A percentile compares a stretch with the other conserved stretches of the same genome.
These are phyloP conservation scores for Colletotrichum caudatum DNA, from an alignment of 2,329 filamentous ascomycete genomes.

Conservation along the genomic window DNA sequence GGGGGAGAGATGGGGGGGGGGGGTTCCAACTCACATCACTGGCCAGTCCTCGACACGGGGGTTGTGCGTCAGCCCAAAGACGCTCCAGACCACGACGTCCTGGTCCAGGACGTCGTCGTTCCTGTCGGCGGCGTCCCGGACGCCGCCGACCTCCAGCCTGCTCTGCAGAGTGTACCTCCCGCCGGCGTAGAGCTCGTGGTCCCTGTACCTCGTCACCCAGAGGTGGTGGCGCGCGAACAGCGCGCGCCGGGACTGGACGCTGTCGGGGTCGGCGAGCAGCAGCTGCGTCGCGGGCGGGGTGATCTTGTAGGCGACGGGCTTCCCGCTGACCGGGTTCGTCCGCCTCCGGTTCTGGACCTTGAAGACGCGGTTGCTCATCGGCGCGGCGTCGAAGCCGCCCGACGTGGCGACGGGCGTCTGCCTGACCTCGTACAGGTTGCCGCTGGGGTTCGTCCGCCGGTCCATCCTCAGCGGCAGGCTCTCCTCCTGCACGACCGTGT, in stretches of 20 bases:
- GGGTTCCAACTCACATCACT: slow-evolving; percentile 61
- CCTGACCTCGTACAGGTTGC: slow-evolving; percentile 57
- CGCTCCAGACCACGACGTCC: slow-evolving; percentile 61
- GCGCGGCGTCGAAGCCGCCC: slow-evolving; percentile 57
- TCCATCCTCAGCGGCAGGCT: slow-evolving; percentile 64
- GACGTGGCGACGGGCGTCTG: slow-evolving; percentile 59
- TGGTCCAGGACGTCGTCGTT: slow-evolving; percentile 63
- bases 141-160: slow-evolving; percentile 42
- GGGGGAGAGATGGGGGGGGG: too few species aligned
- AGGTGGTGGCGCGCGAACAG: slow-evolving; percentile 48
- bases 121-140: slow-evolving; percentile 45
- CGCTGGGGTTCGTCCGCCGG: slow-evolving; percentile 60
- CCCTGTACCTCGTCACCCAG: slow-evolving; percentile 48
- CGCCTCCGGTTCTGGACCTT: slow-evolving; percentile 38
- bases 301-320: slow-evolving; percentile 54
- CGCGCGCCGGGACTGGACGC: slow-evolving; percentile 44
- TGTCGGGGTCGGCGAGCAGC: slow-evolving; percentile 46
- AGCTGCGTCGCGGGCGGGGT: slow-evolving; percentile 53
- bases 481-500: slow-evolving; percentile 67
- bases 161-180: slow-evolving; percentile 53
- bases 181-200: slow-evolving; percentile 49
- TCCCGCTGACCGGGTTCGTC: slow-evolving; percentile 51
- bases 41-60: slow-evolving; percentile 70
- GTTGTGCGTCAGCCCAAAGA: slow-evolving; percentile 66
- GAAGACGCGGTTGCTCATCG: slow-evolving; percentile 52